Evolutionary conservation across 768 basidiomycete species (phyloP), one percentile per base, ranked within the genome.

Genomic region (Multifurca ochricompacta): DNA sequence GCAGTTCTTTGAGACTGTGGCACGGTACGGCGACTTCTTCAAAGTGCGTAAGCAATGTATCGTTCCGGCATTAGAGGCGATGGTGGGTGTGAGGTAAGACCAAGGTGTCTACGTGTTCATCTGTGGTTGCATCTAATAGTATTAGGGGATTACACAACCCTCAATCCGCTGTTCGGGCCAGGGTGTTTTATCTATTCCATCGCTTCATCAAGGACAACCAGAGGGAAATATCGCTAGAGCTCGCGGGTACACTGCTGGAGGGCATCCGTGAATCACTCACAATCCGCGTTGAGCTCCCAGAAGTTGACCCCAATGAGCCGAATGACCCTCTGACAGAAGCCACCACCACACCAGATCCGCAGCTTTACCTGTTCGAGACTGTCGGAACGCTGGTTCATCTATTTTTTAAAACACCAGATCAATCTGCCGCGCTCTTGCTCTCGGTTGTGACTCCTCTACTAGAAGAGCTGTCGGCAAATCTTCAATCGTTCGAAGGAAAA

Each of bases 11-110:
- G 96, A 99, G 70, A 87, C 89, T 4, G 79, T 79, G 10, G 80
- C 89, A n/a, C 81, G 96, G 44, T 99, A 98, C 66, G 80, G 82
- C 32, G 96, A 98, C 63, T 98, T 99, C 68, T 98, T 97, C 82
- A 92, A 89, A 68, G 83, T 93, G 21, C 83, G 91, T 59, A 89
- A 85, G 62, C 87, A 91, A 53, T 90, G 84, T 62, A 89, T 97
- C 48, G 74, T 90, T 62, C 89, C 91, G 1, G 80, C 90, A 2
- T 72, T 99, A 30, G 86, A 92, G 62, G 88, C 88, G 10, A 89
- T 99, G 78, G 77, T 98, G 25, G 91, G 87, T 63, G 54, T 69
- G 55, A 77, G 90, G 93, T 93, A 66, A 56, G 85, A 18, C n/a
- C 43, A 31, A 42, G 21, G 45, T 31, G 23, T 19, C 5, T 7